These are phyloP conservation scores for Blumeriella jaapii DNA, from an alignment of 2,329 filamentous ascomycete genomes.

Conservation along the genomic window DNA sequence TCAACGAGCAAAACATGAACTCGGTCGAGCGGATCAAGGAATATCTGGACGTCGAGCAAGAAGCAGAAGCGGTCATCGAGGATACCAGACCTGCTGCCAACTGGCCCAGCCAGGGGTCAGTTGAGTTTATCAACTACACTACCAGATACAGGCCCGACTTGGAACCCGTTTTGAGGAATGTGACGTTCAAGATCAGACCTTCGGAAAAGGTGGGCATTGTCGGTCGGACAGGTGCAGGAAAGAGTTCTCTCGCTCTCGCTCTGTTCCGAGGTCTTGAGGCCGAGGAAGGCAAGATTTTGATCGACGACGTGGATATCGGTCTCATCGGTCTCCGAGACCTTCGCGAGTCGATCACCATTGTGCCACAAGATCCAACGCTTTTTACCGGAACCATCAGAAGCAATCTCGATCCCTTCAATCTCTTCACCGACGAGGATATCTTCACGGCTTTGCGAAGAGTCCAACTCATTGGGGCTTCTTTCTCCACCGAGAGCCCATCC, in stretches of 20 bases:
- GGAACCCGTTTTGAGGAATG: conserved; percentile 70
- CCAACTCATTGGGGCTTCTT: conserved; percentile 60
- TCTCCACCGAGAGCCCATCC: conserved; percentile 20
- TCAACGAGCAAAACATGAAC: conserved; percentile 99
- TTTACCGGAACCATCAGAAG: conserved; percentile 86
- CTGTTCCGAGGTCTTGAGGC: conserved; percentile 91
- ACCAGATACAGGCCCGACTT: conserved; percentile 83
- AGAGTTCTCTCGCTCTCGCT: conserved; percentile 87
- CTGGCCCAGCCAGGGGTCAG: conserved; percentile 77
- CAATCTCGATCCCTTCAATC: conserved; percentile 85
- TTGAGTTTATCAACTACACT: conserved; percentile 82
- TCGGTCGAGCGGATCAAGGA: conserved; percentile 96
- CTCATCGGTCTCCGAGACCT: conserved; percentile 86
- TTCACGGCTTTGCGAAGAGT: conserved; percentile 79
- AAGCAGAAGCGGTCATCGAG: conserved; percentile 67
- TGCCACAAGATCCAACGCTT: conserved; percentile 90
- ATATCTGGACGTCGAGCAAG: conserved; percentile 92
- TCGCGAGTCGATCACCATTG: conserved; percentile 89
- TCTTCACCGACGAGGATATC: conserved; percentile 84
- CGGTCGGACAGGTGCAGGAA: conserved; percentile 87
- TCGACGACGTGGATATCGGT: conserved; percentile 85
- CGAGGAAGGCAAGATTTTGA: conserved; percentile 75
- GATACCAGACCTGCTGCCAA: conserved; percentile 64
- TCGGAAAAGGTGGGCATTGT: conserved; percentile 94
- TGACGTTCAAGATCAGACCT: conserved; percentile 77